Conservation (phyloP, 257 asterid genomes). For the Solanum arcanum region DNA sequence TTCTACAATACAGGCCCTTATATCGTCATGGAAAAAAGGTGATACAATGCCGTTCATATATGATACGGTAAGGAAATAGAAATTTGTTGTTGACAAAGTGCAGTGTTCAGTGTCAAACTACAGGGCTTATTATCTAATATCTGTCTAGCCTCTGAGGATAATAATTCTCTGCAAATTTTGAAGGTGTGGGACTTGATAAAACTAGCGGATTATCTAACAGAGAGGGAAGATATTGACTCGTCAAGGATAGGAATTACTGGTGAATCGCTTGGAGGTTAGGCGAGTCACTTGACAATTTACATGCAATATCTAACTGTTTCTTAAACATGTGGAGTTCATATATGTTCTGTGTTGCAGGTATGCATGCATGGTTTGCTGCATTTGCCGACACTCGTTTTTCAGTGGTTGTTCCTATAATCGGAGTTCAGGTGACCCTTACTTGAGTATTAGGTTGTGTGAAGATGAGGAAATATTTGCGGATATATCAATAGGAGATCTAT, state of each 20-base stretch:
- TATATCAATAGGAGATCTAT: neutral
- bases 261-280: conserved; percentile 96
- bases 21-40: conserved; percentile 76
- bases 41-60: conserved; percentile 87
- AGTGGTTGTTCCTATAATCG: conserved; percentile 80
- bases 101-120: neutral
- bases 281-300: neutral
- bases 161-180: neutral
- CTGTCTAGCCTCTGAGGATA: neutral
- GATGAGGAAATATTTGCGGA: neutral
- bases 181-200: conserved; percentile 91
- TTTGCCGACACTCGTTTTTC: conserved; percentile 72
- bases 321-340: neutral
- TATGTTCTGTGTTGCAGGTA: conserved; percentile 40
- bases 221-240: conserved; percentile 60
- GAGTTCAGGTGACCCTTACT: conserved; percentile 61
- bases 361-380: conserved; percentile 97
- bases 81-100: neutral
- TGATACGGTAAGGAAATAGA: conserved; percentile 50
- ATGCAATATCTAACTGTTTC: neutral
- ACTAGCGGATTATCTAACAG: conserved; percentile 6
- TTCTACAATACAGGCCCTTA: conserved; percentile 54
- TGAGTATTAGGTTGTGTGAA: neutral
- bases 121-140: neutral
- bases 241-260: conserved; percentile 86